Evolutionary conservation across 2,329 filamentous ascomycete genomes (phyloP), one percentile per base, ranked within the genome.

Genomic region (Stenocarpella maydis): DNA sequence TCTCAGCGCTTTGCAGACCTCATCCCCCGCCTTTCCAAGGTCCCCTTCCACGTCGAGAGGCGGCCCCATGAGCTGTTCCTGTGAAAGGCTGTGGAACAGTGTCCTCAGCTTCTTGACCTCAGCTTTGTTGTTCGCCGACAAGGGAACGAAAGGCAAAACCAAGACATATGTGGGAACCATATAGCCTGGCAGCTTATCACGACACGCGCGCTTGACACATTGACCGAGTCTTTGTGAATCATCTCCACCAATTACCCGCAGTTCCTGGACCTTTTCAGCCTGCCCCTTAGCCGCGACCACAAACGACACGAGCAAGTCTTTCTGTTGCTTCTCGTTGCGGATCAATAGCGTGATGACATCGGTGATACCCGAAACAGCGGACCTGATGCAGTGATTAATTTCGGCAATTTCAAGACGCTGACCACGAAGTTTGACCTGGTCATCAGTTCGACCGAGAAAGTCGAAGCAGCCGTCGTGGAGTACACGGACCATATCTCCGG

Each of bases 141-240:
- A 83, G 0, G 95, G 95, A 66, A 98, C 89, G 9, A 82, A 85
- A 0, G 89, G 86, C 9, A 97, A 80, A 4, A 87, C 87, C 28
- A 97, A 82, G 69, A 97, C 89, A 75, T 96, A 93, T 0, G 93
- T 95, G 0, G 95, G 95, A 2, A 98, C 88, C 95, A 98, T 98
- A 77, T 98, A 98, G 0, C 86, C 87, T 0, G 95, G 92, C 3
- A 98, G 85, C 26, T 84, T 88, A 2, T 87, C 82, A 41, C 87
- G 86, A 74, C 94, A 97, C n/a, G 88, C 87, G 28, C 86, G 82
- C 72, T 85, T 85, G 7, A 90, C 87, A 4, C 77, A 77, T 0
- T 76, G 77, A 9, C 85, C 79, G 3, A 90, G 74, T 0, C 76
- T 74, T 14, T 81, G 74, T 19, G 79, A 76, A 2, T 80, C 77